phyloP scores from a whole-genome alignment of 208 protist genomes.

The Tritrichomonas foetus region DNA sequence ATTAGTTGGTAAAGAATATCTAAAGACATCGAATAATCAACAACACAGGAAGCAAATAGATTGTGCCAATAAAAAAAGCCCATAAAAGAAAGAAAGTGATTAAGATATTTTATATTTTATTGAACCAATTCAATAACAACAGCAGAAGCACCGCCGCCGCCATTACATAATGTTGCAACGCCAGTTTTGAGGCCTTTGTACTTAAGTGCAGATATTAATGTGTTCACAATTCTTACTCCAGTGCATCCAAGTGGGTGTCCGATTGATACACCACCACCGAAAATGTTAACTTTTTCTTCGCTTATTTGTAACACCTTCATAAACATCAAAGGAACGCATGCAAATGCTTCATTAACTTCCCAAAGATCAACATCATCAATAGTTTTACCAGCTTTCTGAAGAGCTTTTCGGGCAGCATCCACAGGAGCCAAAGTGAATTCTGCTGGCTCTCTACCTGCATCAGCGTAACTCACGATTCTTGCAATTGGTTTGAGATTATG shows the following conservation, averaged over 20 bases:
- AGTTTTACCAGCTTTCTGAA: constrained; percentile 54
- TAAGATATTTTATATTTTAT: not conserved
- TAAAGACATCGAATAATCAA: no score
- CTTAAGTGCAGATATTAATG: constrained; percentile 56
- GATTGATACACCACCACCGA: constrained; percentile 80
- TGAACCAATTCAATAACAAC: constrained; percentile 66
- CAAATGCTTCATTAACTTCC: constrained; percentile 89
- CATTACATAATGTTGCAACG: constrained; percentile 81
- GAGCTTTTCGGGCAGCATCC: constrained; percentile 69
- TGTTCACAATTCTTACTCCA: constrained; percentile 55
- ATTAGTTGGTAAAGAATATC: no score
- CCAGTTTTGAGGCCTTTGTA: constrained; percentile 62
- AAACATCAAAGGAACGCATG: constrained; percentile 76
- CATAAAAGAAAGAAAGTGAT: no score
- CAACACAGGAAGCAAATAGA: no score
- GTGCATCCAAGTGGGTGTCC: constrained; percentile 83
- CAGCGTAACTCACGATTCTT: constrained; percentile 55
- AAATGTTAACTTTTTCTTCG: constrained; percentile 75
- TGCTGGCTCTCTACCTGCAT: constrained; percentile 74
- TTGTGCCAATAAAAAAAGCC: no score
- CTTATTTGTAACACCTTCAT: constrained; percentile 66
- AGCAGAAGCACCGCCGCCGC: constrained; percentile 79
- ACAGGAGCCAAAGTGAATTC: constrained; percentile 78
- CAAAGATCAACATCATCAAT: constrained; percentile 45
- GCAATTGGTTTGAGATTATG: constrained; percentile 72